Base-by-base conservation (phyloP, 768 basidiomycete species). In the Cystofilobasidium macerans region DNA sequence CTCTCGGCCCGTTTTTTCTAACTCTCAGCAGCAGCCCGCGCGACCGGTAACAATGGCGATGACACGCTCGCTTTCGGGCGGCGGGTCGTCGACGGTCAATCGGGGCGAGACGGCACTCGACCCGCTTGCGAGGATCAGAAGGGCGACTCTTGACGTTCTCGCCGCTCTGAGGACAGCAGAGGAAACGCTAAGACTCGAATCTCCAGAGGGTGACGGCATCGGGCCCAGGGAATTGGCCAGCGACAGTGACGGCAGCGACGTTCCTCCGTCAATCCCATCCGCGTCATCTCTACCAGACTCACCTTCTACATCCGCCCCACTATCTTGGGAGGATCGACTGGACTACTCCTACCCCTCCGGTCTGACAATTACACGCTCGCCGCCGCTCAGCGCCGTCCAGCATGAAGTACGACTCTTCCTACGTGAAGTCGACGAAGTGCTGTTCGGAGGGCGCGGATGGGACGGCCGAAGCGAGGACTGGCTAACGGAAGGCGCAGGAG, bases 111-210 rank as follows among this genome's bases (percentile, higher is more conserved):
- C 57, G 16, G 16, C 57, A 13, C 26, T 59, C 35, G 85, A 89
- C 71, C 84, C 86, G 1, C 77, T 89, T 18, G 80, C 81, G 1
- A 78, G 83, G 54, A 84, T 97, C 61, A 81, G 93, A 28, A 83
- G 82, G 59, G 82, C 85, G 0, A 89, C 90, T 1, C 76, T 97
- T 61, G 91, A 92, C 68, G 88, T 94, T 0, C 82, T 98, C 35
- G 81, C 85, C 7, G 80, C 83, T 43, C 81, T 98, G n/a, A 47
- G 82, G 89, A 43, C 84, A 83, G 40, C 77, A 97, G n/a, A 94
- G 97, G 74, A 89, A 92, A 72, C 76, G 77, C 12, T 83, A 82
- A n/a, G n/a, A n/a, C n/a, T 43, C 82, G 94, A 3, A 74, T 92
- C 4, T 86, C 89, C n/a, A n/a, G n/a, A n/a, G 42, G 57, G 42